phyloP scores from a whole-genome alignment of 768 basidiomycete genomes.

The Kwoniella bestiolae region DNA sequence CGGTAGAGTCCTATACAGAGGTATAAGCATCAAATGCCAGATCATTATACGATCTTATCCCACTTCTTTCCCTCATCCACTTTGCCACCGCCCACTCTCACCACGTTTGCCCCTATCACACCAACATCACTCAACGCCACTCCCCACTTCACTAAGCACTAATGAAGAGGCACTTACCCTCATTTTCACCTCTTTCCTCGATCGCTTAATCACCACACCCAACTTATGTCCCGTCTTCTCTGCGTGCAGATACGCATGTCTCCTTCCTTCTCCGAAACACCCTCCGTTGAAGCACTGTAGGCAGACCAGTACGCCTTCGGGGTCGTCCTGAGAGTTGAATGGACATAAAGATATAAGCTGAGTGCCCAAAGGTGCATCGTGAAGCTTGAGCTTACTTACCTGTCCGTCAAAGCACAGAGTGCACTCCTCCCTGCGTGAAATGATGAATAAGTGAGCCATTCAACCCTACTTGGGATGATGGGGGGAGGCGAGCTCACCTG shows the following conservation, averaged over 20 bases:
- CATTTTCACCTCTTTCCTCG: constrained; percentile 66
- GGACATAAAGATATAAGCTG: no score
- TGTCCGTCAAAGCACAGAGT: constrained; percentile 97
- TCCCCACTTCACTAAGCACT: background rate
- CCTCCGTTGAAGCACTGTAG: constrained; percentile 92
- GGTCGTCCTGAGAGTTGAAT: constrained; percentile 66
- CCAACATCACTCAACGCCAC: constrained; percentile 6
- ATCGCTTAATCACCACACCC: constrained; percentile 79
- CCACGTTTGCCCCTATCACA: background rate
- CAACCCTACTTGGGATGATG: background rate
- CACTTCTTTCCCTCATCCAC: background rate
- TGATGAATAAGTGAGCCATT: constrained; percentile 17
- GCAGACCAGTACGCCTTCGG: constrained; percentile 84
- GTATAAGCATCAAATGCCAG: no score
- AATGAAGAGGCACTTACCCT: constrained; percentile 64
- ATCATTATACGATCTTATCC: no score
- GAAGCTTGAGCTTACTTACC: constrained; percentile 59
- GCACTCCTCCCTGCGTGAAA: constrained; percentile 75
- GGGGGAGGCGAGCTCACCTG: constrained; percentile 29
- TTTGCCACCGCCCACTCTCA: background rate
- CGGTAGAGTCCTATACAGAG: constrained; percentile 67
- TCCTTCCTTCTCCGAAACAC: constrained; percentile 66
- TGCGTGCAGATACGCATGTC: constrained; percentile 76
- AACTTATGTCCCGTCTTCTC: constrained; percentile 74
- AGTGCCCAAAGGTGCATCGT: constrained; percentile 67